Conservation (phyloP, 1,139 yeast species). For the Saccharomycopsis crataegensis region DNA sequence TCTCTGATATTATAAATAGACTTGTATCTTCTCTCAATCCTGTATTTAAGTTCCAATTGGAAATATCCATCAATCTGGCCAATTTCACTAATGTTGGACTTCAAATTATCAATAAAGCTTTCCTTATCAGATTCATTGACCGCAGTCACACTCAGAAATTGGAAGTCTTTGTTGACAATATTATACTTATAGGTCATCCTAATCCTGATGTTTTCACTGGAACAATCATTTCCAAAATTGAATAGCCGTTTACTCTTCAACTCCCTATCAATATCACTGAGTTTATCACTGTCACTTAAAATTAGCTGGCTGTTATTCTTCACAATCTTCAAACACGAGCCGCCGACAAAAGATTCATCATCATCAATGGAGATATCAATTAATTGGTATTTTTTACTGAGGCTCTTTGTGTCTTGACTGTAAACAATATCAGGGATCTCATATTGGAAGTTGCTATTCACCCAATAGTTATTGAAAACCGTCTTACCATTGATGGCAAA, state of each 20-base stretch:
- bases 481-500: conserved; percentile 27
- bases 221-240: conserved; percentile 25
- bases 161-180: conserved; percentile 7
- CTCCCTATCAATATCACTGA: conserved; percentile 18
- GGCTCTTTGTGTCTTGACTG: conserved; percentile 10
- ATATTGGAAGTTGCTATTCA: conserved; percentile 28
- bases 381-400: conserved; percentile 6
- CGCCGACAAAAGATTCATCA: conserved; percentile 29
- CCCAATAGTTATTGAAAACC: conserved; percentile 29
- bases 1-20: conserved; percentile 21
- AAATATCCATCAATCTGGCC: conserved; percentile 19
- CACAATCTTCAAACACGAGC: conserved; percentile 26
- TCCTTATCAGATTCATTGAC: not conserved
- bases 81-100: not conserved
- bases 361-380: conserved; percentile 23
- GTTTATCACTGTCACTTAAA: conserved; percentile 14
- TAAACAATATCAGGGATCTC: conserved; percentile 26
- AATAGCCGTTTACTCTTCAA: conserved; percentile 21
- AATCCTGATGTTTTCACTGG: conserved; percentile 23
- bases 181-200: conserved; percentile 26
- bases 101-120: not conserved
- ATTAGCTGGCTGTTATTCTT: conserved; percentile 20
- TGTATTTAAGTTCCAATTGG: conserved; percentile 27
- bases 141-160: not conserved
- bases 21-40: conserved; percentile 27